A percentile compares a stretch with the other conserved stretches of the same genome.
Evolutionary conservation across 768 basidiomycete genomes (phyloP).

Genomic region (Strobilomyces dryophilus): DNA sequence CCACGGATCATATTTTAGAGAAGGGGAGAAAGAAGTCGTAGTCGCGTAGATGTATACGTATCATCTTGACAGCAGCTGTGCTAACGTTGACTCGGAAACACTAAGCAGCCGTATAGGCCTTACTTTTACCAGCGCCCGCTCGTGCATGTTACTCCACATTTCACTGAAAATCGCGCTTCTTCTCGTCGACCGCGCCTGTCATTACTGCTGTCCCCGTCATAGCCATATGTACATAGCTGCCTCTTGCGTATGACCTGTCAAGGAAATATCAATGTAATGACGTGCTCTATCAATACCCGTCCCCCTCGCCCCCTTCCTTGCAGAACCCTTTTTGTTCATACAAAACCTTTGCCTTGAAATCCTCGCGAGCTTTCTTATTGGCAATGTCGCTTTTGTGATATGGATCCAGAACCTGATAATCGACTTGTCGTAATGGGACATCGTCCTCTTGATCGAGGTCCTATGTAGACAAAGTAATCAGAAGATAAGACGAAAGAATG

Average conservation of each 20-base stretch:
- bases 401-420: conserved; percentile 63
- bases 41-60: conserved; percentile 12
- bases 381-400: conserved; percentile 74
- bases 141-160: no score
- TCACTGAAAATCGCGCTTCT: no score
- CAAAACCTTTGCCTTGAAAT: conserved; percentile 76
- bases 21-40: conserved; percentile 52
- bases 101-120: no score
- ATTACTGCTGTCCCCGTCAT: neutral
- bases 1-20: conserved; percentile 43
- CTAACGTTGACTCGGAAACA: no score
- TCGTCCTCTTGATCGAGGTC: conserved; percentile 93
- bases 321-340: conserved; percentile 86
- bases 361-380: conserved; percentile 74
- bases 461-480: conserved; percentile 36
- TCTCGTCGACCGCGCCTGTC: no score
- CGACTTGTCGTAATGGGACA: conserved; percentile 70
- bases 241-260: conserved; percentile 1
- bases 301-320: conserved; percentile 94
- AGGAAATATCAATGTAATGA: conserved; percentile 13
- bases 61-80: no score
- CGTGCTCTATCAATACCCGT: conserved; percentile 64
- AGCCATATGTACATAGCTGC: conserved; percentile 7
- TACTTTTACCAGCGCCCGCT: no score
- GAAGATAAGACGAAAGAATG: conserved; percentile 1